Conservation (phyloP, 108 stramenopile species). For the Skeletonema tropicum region DNA sequence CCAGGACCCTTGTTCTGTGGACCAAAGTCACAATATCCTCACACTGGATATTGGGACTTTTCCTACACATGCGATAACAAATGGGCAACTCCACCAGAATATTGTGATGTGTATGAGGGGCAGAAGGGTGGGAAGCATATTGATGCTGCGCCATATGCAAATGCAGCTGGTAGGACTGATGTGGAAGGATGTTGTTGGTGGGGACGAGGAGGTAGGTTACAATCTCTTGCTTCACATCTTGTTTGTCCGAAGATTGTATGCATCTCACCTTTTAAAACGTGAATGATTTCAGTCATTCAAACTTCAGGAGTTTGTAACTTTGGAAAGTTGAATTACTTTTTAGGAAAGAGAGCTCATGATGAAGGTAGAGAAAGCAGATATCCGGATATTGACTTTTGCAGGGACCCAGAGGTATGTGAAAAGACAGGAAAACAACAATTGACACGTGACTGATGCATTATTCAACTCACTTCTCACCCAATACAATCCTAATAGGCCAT, state of each 20-base stretch:
- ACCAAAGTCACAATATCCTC: slow-evolving; percentile 33
- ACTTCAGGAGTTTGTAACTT: slow-evolving; percentile 54
- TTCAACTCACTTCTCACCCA: not conserved
- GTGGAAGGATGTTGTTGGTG: slow-evolving; percentile 62
- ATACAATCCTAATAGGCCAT: not conserved
- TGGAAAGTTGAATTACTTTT: slow-evolving; percentile 50
- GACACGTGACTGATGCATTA: not conserved
- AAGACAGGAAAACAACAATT: slow-evolving; percentile 41
- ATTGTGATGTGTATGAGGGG: slow-evolving; percentile 48
- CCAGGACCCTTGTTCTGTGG: slow-evolving; percentile 51
- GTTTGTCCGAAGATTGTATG: not conserved
- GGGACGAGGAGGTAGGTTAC: not conserved
- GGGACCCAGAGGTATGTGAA: slow-evolving; percentile 48
- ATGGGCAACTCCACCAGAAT: slow-evolving; percentile 49
- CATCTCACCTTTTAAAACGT: not conserved
- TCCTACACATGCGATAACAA: slow-evolving; percentile 37
- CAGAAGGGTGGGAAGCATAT: slow-evolving; percentile 53
- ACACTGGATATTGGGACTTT: slow-evolving; percentile 55
- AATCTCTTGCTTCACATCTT: not conserved
- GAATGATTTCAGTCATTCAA: slow-evolving; percentile 12
- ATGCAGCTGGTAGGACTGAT: slow-evolving; percentile 51
- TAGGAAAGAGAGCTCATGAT: slow-evolving; percentile 49
- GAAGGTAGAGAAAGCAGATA: slow-evolving; percentile 51
- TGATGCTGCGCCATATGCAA: slow-evolving; percentile 36
- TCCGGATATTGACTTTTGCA: slow-evolving; percentile 56